Base-by-base conservation (phyloP, 768 basidiomycete species). In the Mycena vitilis region DNA sequence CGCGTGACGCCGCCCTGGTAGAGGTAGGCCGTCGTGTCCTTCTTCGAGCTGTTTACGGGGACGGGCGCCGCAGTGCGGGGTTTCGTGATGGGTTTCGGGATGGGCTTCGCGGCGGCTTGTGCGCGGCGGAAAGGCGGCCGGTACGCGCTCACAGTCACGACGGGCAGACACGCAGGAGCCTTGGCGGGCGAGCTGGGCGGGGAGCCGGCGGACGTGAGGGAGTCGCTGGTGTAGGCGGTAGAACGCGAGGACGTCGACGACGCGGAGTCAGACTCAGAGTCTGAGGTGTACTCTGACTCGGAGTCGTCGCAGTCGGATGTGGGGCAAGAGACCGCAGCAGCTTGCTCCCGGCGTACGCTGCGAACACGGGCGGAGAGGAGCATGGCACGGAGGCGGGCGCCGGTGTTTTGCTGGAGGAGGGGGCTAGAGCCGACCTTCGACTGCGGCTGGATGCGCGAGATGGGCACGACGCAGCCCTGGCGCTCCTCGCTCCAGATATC, bases 1-100 rank as follows among this genome's bases (percentile, higher is more conserved):
- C 66, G 70, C 7, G 70, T 71, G 44, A 62, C 66, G 49, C 70
- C 70, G 58, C 66, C 70, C 36, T 67, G 54, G 42, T 57, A 57
- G 56, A 44, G 40, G 62, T 63, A 68, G 16, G 67, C 48, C 12
- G 67, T 68, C 34, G 56, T 57, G 56, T 44, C 42, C 42, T 57
- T 57, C 56, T 57, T 57, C 38, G 55, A 9, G 38, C 13, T 15
- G 22, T 22, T 15, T 2, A 22, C 30, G 9, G 30, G 30, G 11
- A 11, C 20, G 7, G 15, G 56, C 56, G 23, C 22, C 10, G 23
- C 2, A 16, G 23, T 42, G 56, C 6, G 23, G 40, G 40, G 30
- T 30, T 30, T 30, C 3, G 30, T 5, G 30, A 5, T n/a, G 8
- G 7, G 13, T 1, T 30, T 30, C 5, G 3, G 30, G 5, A 13